Evolutionary conservation across 2,329 filamentous ascomycete species (phyloP).

Genomic region (Ophiosphaerella herpotricha): DNA sequence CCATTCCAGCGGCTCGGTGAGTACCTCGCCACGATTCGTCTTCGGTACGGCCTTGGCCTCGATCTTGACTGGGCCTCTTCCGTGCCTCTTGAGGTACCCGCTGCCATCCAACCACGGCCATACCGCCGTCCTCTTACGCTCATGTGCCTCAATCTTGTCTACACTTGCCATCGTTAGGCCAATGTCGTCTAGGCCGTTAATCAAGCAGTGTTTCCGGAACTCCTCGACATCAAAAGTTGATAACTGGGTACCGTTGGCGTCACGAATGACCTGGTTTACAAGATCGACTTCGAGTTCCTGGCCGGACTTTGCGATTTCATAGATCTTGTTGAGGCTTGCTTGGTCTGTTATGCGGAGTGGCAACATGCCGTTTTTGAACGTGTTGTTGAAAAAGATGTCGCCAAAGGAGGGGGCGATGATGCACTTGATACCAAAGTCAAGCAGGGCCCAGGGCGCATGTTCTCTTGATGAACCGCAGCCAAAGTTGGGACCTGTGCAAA

Average conservation of each 20-base stretch:
- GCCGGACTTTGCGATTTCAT: constrained; percentile 76
- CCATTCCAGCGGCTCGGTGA: constrained; percentile 89
- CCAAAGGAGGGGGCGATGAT: constrained; percentile 87
- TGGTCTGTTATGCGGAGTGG: constrained; percentile 76
- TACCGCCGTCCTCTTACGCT: constrained; percentile 73
- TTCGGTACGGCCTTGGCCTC: constrained; percentile 75
- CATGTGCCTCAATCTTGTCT: constrained; percentile 83
- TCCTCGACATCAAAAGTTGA: constrained; percentile 85
- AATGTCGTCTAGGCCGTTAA: constrained; percentile 95
- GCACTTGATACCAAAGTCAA: constrained; percentile 94
- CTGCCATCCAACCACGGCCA: constrained; percentile 92
- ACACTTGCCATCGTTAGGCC: constrained; percentile 92
- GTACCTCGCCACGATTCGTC: constrained; percentile 84
- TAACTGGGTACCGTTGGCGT: constrained; percentile 72
- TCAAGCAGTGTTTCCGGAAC: constrained; percentile 91
- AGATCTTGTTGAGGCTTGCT: constrained; percentile 69
- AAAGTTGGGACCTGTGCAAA: constrained; percentile 91
- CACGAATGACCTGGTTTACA: constrained; percentile 79
- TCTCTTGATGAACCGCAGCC: constrained; percentile 92
- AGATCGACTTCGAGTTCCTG: constrained; percentile 89
- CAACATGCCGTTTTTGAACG: constrained; percentile 99
- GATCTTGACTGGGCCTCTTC: constrained; percentile 64
- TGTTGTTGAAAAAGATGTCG: constrained; percentile 99
- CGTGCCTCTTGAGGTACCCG: constrained; percentile 70
- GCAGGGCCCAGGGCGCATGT: constrained; percentile 94